Base-by-base conservation (phyloP, 2,329 filamentous ascomycete species). In the Hyphodiscus sp. region DNA sequence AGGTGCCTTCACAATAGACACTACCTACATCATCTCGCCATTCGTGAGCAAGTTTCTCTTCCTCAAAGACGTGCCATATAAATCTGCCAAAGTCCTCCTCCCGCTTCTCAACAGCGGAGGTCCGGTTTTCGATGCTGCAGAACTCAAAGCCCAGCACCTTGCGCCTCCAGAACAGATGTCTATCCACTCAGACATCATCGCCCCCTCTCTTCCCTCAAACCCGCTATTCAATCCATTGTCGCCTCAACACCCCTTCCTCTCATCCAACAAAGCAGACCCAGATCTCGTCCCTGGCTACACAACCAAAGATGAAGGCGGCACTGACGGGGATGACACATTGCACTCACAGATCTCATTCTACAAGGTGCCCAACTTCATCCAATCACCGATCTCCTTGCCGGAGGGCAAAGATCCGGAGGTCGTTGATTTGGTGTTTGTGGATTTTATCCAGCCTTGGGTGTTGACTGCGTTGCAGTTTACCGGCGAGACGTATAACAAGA, bases 341-440 rank as follows among this genome's bases (percentile, higher is more conserved):
- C 94, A 96, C 68, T 75, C 81, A 16, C 76, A 80, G 1, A 83
- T 97, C 59, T 75, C 78, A 30, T 91, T 88, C 67, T 92, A 91
- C 70, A 69, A 73, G 1, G 81, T 92, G 5, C 92, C 94, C 7
- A 96, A 96, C 69, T 89, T 85, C 68, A 81, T 99, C 53, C 86
- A 92, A 68, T 75, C 86, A 1, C 72, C 81, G 54, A 78, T 87
- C 61, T 75, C 70, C 1, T 87, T 95, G 62, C 78, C 84, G 1
- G 57, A 66, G 0, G 63, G 70, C 10, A 65, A 67, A 6, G 74
- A 80, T 16, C 88, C 89, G 0, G 81, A 87, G 50, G 85, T 71
- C 0, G 90, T 99, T 0, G 92, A 97, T 68, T 69, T 99, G 8
- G 83, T 96, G 15, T 99, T 95, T 67, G 81, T 95, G 54, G 91